Conservation (phyloP, 2,329 filamentous ascomycete genomes). For the Pseudopithomyces chartarum region DNA sequence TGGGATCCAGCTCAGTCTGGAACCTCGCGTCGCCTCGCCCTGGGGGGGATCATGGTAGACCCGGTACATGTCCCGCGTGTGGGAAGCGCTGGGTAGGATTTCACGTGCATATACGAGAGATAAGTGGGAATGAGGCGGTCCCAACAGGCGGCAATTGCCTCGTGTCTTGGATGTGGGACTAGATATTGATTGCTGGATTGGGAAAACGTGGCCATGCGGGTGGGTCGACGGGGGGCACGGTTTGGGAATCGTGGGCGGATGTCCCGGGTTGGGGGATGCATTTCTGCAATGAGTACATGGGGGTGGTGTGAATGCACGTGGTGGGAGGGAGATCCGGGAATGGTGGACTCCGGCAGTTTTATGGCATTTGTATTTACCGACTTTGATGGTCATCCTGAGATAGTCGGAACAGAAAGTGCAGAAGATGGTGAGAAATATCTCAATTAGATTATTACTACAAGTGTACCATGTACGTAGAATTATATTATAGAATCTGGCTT, state of each 20-base stretch:
- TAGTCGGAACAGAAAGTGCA: too few species aligned
- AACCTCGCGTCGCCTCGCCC: background rate
- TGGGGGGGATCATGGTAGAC: background rate
- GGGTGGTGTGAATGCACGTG: too few species aligned
- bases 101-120: background rate
- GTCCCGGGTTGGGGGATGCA: too few species aligned
- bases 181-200: background rate
- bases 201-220: background rate
- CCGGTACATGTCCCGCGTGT: background rate
- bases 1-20: background rate
- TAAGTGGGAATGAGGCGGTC: background rate
- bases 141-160: background rate
- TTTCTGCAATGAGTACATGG: too few species aligned
- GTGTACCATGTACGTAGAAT: background rate
- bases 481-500: background rate
- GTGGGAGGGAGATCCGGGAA: too few species aligned
- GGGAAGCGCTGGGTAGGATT: background rate
- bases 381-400: too few species aligned
- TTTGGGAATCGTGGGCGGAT: too few species aligned
- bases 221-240: too few species aligned
- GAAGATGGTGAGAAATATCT: too few species aligned
- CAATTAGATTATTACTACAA: too few species aligned
- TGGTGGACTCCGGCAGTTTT: too few species aligned
- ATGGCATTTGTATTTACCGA: too few species aligned
- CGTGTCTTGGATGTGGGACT: background rate